Conservation (phyloP, 257 asterid genomes). For the Ballota nigra region DNA sequence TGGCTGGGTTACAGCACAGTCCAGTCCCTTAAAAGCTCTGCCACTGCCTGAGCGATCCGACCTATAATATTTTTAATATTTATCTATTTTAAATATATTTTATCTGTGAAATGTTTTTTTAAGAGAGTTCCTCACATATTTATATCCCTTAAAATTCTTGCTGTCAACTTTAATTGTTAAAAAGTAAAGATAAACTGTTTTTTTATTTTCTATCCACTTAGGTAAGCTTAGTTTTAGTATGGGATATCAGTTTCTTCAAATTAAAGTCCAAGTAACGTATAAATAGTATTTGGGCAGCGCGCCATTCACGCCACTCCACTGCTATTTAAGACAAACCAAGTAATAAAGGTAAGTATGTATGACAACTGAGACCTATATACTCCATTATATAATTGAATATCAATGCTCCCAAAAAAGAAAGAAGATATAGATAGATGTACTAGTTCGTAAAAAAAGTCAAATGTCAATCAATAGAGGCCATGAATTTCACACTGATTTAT, state of each 20-base stretch:
- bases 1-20: too few species aligned
- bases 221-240: neutral
- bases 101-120: too few species aligned
- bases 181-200: too few species aligned
- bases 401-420: neutral
- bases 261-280: neutral
- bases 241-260: neutral
- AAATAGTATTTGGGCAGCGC: conserved; percentile 18
- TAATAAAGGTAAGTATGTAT: neutral
- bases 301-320: conserved; percentile 37
- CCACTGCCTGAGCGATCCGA: too few species aligned
- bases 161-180: too few species aligned
- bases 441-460: conserved; percentile 18
- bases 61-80: too few species aligned
- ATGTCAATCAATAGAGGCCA: conserved; percentile 23
- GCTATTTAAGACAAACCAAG: neutral
- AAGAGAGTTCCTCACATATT: too few species aligned
- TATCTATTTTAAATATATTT: too few species aligned
- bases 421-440: neutral
- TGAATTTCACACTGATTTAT: conserved; percentile 25
- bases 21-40: too few species aligned
- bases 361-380: neutral
- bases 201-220: neutral
- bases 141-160: too few species aligned
- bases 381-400: neutral